Evolutionary conservation across 768 basidiomycete species (phyloP), one percentile per base, ranked within the genome.

Genomic region (Lactifluus volemus): DNA sequence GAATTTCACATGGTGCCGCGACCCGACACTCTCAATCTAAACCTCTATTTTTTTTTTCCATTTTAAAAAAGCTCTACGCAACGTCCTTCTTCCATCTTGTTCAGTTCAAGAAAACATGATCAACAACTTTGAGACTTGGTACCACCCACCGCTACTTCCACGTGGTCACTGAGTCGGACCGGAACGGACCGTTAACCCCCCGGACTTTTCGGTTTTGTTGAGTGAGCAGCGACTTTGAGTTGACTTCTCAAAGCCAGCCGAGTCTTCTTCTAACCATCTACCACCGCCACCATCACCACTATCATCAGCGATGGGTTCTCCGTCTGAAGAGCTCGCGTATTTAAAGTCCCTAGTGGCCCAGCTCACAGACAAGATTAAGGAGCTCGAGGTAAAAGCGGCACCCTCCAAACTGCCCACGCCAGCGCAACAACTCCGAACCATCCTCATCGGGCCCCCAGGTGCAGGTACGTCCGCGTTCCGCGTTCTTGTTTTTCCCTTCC

Each of bases 371-470:
- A 98, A 98, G 80, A 98, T 99, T 70, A 68, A 77, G 58, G 69
- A 78, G 41, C 80, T 98, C 63, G 96, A 98, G 79, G 77, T 81
- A 53, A 88, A 86, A 73, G 70, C 72, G 8, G 73, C 74, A 11
- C n/a, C n/a, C n/a, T 70, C 70, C 21, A 68, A 73, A 32, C 60
- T 71, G 17, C 71, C 77, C 70, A 81, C 85, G 32, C 89, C 90
- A 55, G 84, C 83, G 25, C 80, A 83, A 69, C 89, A 92, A 77
- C 84, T 91, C 63, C 82, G 96, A 51, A 86, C 96, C 67, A 92
- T 99, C 68, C 81, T 99, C 68, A 78, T 99, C 67, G 97, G 97
- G 57, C 97, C 97, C 62, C 97, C 97, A 48, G 97, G 97, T 68
- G 92, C 97, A 70, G 96, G 96, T 96, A 67, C 65, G 86, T 75